Conservation (phyloP, 805 yeast species). For the Kregervanrija delftensis region DNA sequence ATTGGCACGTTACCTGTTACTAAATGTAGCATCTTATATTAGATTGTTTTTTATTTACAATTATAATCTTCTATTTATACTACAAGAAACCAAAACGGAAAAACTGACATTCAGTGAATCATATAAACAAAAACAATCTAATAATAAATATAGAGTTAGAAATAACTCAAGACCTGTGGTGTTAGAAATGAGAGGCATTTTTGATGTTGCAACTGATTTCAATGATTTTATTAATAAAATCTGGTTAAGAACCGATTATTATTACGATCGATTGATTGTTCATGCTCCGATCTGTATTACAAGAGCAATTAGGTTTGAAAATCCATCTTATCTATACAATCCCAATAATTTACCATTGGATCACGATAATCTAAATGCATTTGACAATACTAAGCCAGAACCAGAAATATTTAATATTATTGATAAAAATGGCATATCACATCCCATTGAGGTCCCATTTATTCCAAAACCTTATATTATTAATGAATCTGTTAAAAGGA, state of each 20-base stretch:
- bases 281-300: slow-evolving; percentile 24
- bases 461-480: slow-evolving; percentile 12
- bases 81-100: slow-evolving; percentile 19
- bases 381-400: neutral
- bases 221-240: slow-evolving; percentile 14
- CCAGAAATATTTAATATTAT: neutral
- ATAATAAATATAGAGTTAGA: slow-evolving; percentile 14
- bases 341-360: neutral
- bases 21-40: slow-evolving; percentile 13
- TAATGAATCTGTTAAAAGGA: slow-evolving; percentile 3
- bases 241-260: slow-evolving; percentile 31
- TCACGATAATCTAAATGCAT: neutral
- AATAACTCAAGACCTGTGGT: slow-evolving; percentile 15
- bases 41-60: slow-evolving; percentile 17
- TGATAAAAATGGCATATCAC: neutral
- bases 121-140: slow-evolving; percentile 14
- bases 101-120: slow-evolving; percentile 14
- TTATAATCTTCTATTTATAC: slow-evolving; percentile 18
- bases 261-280: slow-evolving; percentile 31
- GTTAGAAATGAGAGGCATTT: slow-evolving; percentile 11
- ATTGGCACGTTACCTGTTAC: slow-evolving; percentile 10
- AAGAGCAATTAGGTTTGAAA: neutral
- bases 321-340: neutral
- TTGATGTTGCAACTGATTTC: slow-evolving; percentile 19
- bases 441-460: neutral